Base-by-base conservation (phyloP, 2,329 filamentous ascomycete genomes). In the Elsinoe perseae region DNA sequence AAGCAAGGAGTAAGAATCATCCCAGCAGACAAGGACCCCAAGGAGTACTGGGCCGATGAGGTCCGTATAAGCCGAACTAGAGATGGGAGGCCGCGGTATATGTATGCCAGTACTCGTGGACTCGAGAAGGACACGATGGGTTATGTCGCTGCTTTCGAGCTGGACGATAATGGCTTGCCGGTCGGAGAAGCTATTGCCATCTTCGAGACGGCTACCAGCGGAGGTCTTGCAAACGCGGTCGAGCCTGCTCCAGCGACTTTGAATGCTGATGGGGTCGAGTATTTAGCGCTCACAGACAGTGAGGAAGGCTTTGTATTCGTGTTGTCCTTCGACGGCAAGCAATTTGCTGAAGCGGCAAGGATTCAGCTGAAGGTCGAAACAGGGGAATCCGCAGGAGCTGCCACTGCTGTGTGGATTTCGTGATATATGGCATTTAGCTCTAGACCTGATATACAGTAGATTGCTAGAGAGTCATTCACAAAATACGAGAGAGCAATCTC, bases 31-130 rank as follows among this genome's bases (percentile, higher is more conserved):
- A 66, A 67, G 36, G 64, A 70, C 34, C 61, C 64, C 23, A 65
- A 62, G 34, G 44, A 64, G 4, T 70, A 66, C 57, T 70, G 68
- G 68, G 68, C 68, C 1, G 68, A 70, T 50, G 68, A 70, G 48
- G 68, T 69, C 3, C 63, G 68, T 4, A 58, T 66, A 14, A 67
- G 65, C 14, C 62, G 65, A 6, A 65, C 65, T 1, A 57, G 62
- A 44, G 53, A 61, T 2, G 40, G 58, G 5, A 56, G 59, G 3
- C 68, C 68, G 4, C 59, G 46, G 34, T 67, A 68, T 55, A 57
- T 70, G 23, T 70, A 67, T 48, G 67, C 68, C 14, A 68, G 66
- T 2, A 70, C 67, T 5, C 58, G 68, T 10, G 68, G 68, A 5
- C 55, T 70, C 20, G 59, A 66, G 25, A 62, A 64, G 8, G 58